Evolutionary conservation across 805 yeast species (phyloP), one percentile per base, ranked within the genome.

Genomic region (Wickerhamomyces bovis): DNA sequence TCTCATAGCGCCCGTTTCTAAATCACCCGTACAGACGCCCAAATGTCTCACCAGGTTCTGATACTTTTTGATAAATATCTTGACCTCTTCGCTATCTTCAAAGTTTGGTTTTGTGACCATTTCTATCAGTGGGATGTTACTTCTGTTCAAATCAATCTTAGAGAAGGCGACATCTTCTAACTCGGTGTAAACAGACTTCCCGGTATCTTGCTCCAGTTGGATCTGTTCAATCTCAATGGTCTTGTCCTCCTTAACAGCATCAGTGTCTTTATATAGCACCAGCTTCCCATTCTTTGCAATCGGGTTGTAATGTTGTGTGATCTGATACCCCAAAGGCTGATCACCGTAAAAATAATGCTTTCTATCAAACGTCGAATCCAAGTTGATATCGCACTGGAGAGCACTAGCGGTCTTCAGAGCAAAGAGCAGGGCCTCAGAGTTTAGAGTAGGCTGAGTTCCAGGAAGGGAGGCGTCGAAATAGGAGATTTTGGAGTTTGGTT

Each of bases 291-390:
- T 72, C 28, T 64, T 69, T 2, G 97, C 94, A 41, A 87, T 70
- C 1, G 98, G 97, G 31, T 74, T 73, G 61, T 77, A 88, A 59
- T 80, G 86, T 65, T 94, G 99, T 0, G 99, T 94, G 43, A 94
- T 85, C 63, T 94, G 99, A 65, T 89, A 94, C 1, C 99, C 99
- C 44, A 85, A 66, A 0, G 99, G 99, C 62, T 94, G 98, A 64
- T 94, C 99, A 1, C 90, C 92, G 63, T 94, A 94, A 64, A 94
- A 89, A 63, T 94, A 94, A 63, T 94, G 99, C 64, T 94, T 94
- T 54, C 99, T 72, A 60, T 94, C 99, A 63, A 94, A 94, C 1
- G 82, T 70, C 1, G 92, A 85, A 8, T 59, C 52, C 0, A 64
- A 53, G 48, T 77, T 77, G 15, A 94, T 73, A 0, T 70, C 61